A percentile compares a stretch with the other conserved stretches of the same genome.
Evolutionary conservation across 1,284 basidiomycete genomes (phyloP).

Genomic region (Ganoderma lingzhi): DNA sequence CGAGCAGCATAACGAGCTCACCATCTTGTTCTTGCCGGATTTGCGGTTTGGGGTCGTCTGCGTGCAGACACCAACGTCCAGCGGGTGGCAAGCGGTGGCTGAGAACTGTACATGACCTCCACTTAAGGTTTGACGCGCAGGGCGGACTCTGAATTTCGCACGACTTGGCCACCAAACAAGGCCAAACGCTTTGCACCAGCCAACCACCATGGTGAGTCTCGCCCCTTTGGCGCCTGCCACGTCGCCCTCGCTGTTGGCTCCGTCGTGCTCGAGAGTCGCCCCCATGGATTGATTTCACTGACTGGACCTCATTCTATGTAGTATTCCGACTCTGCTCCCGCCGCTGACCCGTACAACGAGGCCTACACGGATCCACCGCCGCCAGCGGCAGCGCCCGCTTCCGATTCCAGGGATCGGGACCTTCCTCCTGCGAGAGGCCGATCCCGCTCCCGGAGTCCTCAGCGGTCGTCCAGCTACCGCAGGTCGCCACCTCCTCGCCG

Average conservation of each 20-base stretch:
- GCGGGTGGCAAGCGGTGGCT: slow-evolving; percentile 39
- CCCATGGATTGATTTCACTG: background rate
- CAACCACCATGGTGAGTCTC: slow-evolving; percentile 68
- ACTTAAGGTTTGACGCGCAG: slow-evolving; percentile 40
- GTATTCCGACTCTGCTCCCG: slow-evolving; percentile 69
- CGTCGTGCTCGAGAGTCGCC: slow-evolving; percentile 7
- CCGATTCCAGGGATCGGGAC: slow-evolving; percentile 53
- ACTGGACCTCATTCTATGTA: slow-evolving; percentile 38
- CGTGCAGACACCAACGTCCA: slow-evolving; percentile 24
- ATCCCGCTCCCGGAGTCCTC: slow-evolving; percentile 72
- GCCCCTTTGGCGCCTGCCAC: slow-evolving; percentile 24
- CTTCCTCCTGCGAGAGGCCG: slow-evolving; percentile 61
- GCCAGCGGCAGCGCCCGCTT: slow-evolving; percentile 49
- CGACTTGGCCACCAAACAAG: slow-evolving; percentile 38
- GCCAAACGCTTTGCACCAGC: slow-evolving; percentile 40
- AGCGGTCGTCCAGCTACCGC: slow-evolving; percentile 44
- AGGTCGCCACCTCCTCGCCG: slow-evolving; percentile 60
- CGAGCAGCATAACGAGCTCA: slow-evolving; percentile 60
- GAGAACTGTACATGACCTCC: slow-evolving; percentile 64
- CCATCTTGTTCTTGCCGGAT: slow-evolving; percentile 77
- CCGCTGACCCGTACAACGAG: slow-evolving; percentile 84
- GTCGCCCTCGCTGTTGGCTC: slow-evolving; percentile 18
- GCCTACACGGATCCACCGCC: slow-evolving; percentile 70
- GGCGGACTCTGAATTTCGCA: slow-evolving; percentile 38
- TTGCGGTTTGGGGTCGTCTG: slow-evolving; percentile 45